Evolutionary conservation across 768 basidiomycete species (phyloP).

Genomic region (Pisolithus orientalis): DNA sequence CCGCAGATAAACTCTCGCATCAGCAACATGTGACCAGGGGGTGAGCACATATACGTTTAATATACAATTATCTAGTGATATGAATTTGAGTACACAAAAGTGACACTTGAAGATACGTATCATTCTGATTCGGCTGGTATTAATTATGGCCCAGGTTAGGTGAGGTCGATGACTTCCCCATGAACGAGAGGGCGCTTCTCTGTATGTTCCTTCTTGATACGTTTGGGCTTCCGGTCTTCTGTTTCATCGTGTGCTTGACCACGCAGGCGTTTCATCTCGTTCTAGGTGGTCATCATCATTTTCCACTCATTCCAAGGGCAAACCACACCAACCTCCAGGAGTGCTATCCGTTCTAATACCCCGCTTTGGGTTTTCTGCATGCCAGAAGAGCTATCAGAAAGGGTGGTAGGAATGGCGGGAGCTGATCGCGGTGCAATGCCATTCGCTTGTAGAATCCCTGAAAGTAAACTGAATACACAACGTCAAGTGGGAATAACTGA

Average conservation of each 20-base stretch:
- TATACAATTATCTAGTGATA: no score
- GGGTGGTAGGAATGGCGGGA: neutral
- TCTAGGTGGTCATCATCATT: neutral
- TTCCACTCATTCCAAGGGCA: neutral
- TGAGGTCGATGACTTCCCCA: conserved; percentile 14
- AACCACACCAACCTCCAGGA: conserved; percentile 4
- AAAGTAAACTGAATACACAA: neutral
- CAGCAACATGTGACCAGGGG: no score
- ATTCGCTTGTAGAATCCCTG: conserved; percentile 15
- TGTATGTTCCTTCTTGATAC: conserved; percentile 9
- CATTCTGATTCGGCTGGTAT: no score
- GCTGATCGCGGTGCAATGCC: conserved; percentile 9
- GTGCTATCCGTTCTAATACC: neutral
- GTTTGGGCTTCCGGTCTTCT: conserved; percentile 10
- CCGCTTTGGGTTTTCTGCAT: conserved; percentile 1
- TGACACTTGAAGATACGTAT: no score
- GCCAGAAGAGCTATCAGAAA: neutral
- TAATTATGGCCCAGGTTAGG: neutral
- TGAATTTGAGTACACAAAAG: no score
- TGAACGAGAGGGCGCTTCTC: neutral
- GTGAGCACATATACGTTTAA: no score
- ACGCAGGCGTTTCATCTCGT: conserved; percentile 12
- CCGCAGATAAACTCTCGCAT: no score
- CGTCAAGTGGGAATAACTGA: neutral
- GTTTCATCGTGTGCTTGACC: neutral